Evolutionary conservation across 345 rosid genomes (phyloP), one percentile per base, ranked within the genome.

Genomic region (Rhizophora mangle): DNA sequence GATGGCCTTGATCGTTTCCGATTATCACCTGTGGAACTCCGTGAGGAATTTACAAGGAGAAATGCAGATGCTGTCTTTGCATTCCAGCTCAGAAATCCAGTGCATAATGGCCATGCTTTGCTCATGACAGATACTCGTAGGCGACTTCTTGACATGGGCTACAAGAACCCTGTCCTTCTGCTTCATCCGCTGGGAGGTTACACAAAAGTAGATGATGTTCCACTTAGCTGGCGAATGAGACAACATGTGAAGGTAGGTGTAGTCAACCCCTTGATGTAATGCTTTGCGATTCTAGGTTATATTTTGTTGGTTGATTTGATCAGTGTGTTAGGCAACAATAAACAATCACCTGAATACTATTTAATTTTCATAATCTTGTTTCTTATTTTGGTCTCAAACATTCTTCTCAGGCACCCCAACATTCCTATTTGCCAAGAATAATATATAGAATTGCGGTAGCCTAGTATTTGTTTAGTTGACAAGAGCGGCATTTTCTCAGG

Each of bases 151-250:
- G 96, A 95, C 63, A 90, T 92, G 96, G 99, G 99, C 31, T 95
- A 88, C 74, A 80, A 88, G 84, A 95, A 95, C 29, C 99, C 99
- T 61, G 72, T 92, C 66, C 97, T 95, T 73, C 72, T 95, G 84
- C 99, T 95, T 67, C 91, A 95, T 82, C 99, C 99, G 3, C 74
- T 95, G 36, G 99, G 99, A 70, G 99, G 99, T 66, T 95, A 79
- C 79, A 95, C 97, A 5, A 95, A 95, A 78, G 97, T 96, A 61
- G 97, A 95, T 79, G 99, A 95, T 83, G 99, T 95, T 81, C 97
- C 99, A 49, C 85, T 95, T 11, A 89, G 88, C 71, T 95, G 97
- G 99, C 82, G 97, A 70, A 95, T 95, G 99, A 90, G 80, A 74
- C 99, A 95, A 68, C 99, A 95, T 63, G 97, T 88, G 80, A 90